Percentiles rank a stretch among this genome's conserved stretches.
Evolutionary conservation across 2,329 filamentous ascomycete species (phyloP).

Genomic region (Trichoderma polysporum): DNA sequence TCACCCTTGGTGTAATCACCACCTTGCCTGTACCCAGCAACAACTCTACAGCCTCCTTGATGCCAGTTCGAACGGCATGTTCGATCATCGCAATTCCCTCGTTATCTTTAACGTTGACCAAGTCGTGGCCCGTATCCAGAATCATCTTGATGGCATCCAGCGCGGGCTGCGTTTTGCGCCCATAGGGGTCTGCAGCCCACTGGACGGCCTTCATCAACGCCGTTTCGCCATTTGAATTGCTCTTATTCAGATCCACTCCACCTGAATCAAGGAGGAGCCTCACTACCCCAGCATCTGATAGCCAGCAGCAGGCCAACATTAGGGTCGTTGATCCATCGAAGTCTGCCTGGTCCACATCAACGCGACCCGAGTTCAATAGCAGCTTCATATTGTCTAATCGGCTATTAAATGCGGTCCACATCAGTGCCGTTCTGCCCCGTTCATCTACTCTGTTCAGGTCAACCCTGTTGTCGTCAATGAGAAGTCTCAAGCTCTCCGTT

Average conservation of each 20-base stretch:
- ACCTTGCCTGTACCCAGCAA: background rate
- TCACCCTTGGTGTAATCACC: background rate
- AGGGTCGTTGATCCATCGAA: background rate
- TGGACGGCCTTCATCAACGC: background rate
- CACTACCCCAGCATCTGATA: too few species aligned
- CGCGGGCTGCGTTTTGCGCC: too few species aligned
- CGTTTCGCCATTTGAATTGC: background rate
- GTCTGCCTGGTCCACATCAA: background rate
- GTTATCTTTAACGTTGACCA: background rate
- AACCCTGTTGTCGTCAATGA: background rate
- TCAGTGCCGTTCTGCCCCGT: background rate
- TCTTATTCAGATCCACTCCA: background rate
- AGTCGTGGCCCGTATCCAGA: background rate
- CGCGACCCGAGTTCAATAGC: background rate
- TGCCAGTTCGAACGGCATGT: background rate
- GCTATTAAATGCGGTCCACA: background rate
- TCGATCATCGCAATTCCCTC: background rate
- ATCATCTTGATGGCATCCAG: background rate
- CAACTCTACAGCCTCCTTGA: background rate
- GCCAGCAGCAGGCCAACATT: background rate
- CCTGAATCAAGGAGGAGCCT: background rate
- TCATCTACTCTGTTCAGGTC: background rate
- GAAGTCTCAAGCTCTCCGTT: background rate
- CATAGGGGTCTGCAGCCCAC: too few species aligned
- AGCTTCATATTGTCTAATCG: background rate